These are phyloP conservation scores for Borovskyia barvae DNA, from an alignment of 208 protist species.

Conservation along the genomic window DNA sequence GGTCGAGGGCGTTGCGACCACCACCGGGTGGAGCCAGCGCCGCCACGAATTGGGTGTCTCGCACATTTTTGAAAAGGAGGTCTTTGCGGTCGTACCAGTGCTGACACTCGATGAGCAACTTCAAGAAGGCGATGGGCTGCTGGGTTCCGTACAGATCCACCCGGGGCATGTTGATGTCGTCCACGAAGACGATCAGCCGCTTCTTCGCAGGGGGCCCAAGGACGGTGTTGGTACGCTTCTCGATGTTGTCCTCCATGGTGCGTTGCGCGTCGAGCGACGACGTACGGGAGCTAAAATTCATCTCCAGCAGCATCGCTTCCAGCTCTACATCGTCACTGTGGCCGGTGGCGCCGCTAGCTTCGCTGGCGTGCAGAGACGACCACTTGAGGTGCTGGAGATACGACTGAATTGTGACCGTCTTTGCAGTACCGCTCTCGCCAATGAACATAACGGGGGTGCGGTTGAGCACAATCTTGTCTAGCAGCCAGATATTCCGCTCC, in stretches of 20 bases:
- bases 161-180: slow-evolving; percentile 99
- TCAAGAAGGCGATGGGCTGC: slow-evolving; percentile 98
- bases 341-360: background rate
- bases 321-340: slow-evolving; percentile 59
- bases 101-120: slow-evolving; percentile 95
- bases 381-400: slow-evolving; percentile 92
- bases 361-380: slow-evolving; percentile 34
- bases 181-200: slow-evolving; percentile 96
- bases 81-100: slow-evolving; percentile 98
- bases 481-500: slow-evolving; percentile 96
- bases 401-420: slow-evolving; percentile 97
- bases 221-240: slow-evolving; percentile 95
- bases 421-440: slow-evolving; percentile 98
- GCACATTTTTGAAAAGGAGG: slow-evolving; percentile 95
- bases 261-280: slow-evolving; percentile 95
- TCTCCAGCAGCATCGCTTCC: slow-evolving; percentile 91
- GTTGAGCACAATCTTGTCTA: slow-evolving; percentile 93
- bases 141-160: slow-evolving; percentile 98
- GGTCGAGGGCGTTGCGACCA: slow-evolving; percentile 96
- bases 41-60: slow-evolving; percentile 95
- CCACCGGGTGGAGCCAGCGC: slow-evolving; percentile 97
- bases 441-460: slow-evolving; percentile 95
- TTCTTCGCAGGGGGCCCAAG: slow-evolving; percentile 96
- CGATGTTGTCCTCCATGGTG: slow-evolving; percentile 97
- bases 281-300: slow-evolving; percentile 98